Evolutionary conservation across 164 flowering plant genomes (phyloP).

Genomic region (Magnolia kwangsiensis): DNA sequence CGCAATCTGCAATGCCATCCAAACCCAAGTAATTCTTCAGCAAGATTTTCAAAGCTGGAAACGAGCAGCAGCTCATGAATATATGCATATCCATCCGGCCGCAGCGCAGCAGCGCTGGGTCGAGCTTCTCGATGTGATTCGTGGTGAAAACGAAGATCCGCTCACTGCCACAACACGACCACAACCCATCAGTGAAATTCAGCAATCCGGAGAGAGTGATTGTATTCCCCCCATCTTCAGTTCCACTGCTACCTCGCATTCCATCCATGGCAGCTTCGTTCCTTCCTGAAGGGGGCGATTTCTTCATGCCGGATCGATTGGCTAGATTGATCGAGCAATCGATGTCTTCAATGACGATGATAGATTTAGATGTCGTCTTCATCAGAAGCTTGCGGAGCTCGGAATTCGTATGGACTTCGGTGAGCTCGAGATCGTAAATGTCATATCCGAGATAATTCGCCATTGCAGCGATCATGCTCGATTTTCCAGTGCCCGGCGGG

Average conservation of each 20-base stretch:
- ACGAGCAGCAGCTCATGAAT: slow-evolving; percentile 64
- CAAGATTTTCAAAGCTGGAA: slow-evolving; percentile 57
- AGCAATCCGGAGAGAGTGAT: slow-evolving; percentile 78
- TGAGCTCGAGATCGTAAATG: slow-evolving; percentile 73
- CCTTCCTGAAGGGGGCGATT: slow-evolving; percentile 6
- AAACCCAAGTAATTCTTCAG: slow-evolving; percentile 60
- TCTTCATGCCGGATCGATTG: slow-evolving; percentile 31
- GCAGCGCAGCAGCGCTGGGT: slow-evolving; percentile 76
- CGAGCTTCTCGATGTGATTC: slow-evolving; percentile 85
- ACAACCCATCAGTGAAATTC: slow-evolving; percentile 87
- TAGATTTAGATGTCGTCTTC: slow-evolving; percentile 74
- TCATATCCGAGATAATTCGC: slow-evolving; percentile 71
- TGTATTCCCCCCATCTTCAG: slow-evolving; percentile 35
- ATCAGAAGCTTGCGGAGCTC: slow-evolving; percentile 68
- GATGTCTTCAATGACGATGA: slow-evolving; percentile 83
- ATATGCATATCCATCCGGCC: slow-evolving; percentile 95
- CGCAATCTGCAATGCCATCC: slow-evolving; percentile 31
- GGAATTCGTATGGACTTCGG: slow-evolving; percentile 66
- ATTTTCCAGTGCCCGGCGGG: slow-evolving; percentile 81
- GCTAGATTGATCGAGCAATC: slow-evolving; percentile 66
- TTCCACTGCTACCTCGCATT: slow-evolving; percentile 28
- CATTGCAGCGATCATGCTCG: slow-evolving; percentile 91
- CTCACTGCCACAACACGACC: slow-evolving; percentile 95
- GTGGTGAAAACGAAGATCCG: slow-evolving; percentile 90
- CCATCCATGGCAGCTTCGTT: slow-evolving; percentile 20